A percentile compares a stretch with the other conserved stretches of the same genome.
These are phyloP conservation scores for Rhynchospora tenuis DNA, from an alignment of 176 grass and related monocot species.

Conservation along the genomic window DNA sequence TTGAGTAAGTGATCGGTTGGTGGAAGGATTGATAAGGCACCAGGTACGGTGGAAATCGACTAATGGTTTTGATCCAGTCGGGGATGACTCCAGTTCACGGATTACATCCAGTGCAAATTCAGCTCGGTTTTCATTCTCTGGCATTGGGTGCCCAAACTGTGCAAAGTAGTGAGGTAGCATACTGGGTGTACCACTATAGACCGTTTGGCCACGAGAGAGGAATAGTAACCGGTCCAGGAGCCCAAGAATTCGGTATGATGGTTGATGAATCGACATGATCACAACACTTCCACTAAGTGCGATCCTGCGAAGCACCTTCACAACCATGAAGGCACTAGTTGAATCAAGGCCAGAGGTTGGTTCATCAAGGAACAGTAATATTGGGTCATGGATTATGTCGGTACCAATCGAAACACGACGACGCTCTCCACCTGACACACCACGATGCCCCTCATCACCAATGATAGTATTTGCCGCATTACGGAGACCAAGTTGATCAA, in stretches of 20 bases:
- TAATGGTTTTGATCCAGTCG: slow-evolving; percentile 43
- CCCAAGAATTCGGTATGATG: slow-evolving; percentile 70
- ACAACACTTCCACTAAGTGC: slow-evolving; percentile 82
- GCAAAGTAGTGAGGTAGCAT: slow-evolving; percentile 58
- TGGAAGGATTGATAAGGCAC: slow-evolving; percentile 31
- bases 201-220: slow-evolving; percentile 61
- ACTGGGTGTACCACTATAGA: slow-evolving; percentile 51
- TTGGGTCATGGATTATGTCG: slow-evolving; percentile 90
- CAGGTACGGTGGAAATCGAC: slow-evolving; percentile 61
- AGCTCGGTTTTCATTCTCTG: slow-evolving; percentile 67
- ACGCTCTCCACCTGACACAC: slow-evolving; percentile 82
- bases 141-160: slow-evolving; percentile 53
- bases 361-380: slow-evolving; percentile 92
- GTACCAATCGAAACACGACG: slow-evolving; percentile 81
- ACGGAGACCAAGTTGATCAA: slow-evolving; percentile 82
- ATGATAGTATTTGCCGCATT: slow-evolving; percentile 72
- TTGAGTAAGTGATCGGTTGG: not conserved
- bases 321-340: slow-evolving; percentile 85
- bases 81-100: slow-evolving; percentile 62
- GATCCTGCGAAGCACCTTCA: slow-evolving; percentile 80
- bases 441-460: slow-evolving; percentile 89
- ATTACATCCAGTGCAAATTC: slow-evolving; percentile 90
- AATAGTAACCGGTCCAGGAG: slow-evolving; percentile 67
- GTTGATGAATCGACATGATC: slow-evolving; percentile 92
- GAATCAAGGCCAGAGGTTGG: slow-evolving; percentile 97